Percentiles rank a stretch among this genome's conserved stretches.
Evolutionary conservation across 1,139 yeast species (phyloP).

Genomic region (Candida freyschussii): DNA sequence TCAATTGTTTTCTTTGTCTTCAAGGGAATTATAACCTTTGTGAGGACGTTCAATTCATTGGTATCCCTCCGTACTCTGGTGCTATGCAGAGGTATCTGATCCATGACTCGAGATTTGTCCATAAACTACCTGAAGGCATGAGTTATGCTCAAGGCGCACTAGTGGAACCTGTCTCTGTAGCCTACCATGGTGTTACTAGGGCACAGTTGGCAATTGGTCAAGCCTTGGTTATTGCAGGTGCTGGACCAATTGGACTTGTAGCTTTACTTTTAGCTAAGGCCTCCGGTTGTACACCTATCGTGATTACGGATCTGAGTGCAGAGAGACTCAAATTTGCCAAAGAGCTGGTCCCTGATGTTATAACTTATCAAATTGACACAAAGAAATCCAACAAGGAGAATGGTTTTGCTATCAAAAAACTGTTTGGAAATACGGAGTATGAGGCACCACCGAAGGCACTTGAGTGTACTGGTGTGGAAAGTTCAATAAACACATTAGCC

Average conservation of each 20-base stretch:
- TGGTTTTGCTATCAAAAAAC: slow-evolving; percentile 28
- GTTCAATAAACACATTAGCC: slow-evolving; percentile 50
- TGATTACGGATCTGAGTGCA: slow-evolving; percentile 27
- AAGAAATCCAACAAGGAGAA: slow-evolving; percentile 26
- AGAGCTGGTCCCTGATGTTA: slow-evolving; percentile 29
- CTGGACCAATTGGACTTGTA: slow-evolving; percentile 87
- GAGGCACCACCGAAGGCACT: slow-evolving; percentile 39
- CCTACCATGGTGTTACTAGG: slow-evolving; percentile 71
- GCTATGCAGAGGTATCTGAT: slow-evolving; percentile 63
- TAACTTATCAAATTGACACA: slow-evolving; percentile 30
- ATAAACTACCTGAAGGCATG: slow-evolving; percentile 70
- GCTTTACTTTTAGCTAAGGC: slow-evolving; percentile 73
- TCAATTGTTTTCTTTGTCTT: slow-evolving; percentile 66
- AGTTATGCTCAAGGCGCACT: slow-evolving; percentile 80
- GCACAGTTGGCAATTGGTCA: slow-evolving; percentile 67
- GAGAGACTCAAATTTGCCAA: slow-evolving; percentile 26
- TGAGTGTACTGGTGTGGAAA: slow-evolving; percentile 70
- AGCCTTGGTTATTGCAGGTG: slow-evolving; percentile 74
- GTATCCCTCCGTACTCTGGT: slow-evolving; percentile 69
- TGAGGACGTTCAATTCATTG: slow-evolving; percentile 79
- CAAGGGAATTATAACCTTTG: slow-evolving; percentile 74
- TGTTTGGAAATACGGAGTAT: slow-evolving; percentile 28
- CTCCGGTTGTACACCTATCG: slow-evolving; percentile 65
- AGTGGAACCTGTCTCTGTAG: slow-evolving; percentile 84
- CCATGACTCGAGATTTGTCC: slow-evolving; percentile 70